Conservation (phyloP, 2,329 filamentous ascomycete species). For the Microcyclospora tardicrescens region DNA sequence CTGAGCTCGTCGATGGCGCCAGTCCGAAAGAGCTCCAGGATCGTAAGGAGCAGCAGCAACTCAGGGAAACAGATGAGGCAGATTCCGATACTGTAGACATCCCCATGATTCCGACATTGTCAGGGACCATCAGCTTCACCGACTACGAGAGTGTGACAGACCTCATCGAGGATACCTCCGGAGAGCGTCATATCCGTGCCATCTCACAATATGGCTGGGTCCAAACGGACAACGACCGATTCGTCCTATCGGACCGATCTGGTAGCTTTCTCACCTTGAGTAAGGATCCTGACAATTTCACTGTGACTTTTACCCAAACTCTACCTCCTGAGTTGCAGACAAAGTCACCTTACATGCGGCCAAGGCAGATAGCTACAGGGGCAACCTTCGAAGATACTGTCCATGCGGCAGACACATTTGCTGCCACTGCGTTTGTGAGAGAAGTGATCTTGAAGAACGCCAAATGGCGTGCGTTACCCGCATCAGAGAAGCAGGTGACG, state of each 20-base stretch:
- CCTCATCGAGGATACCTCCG: conserved; percentile 67
- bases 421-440: conserved; percentile 25
- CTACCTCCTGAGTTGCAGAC: conserved; percentile 20
- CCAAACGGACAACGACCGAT: conserved; percentile 54
- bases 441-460: conserved; percentile 53
- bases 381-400: conserved; percentile 61
- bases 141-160: conserved; percentile 91
- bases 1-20: conserved; percentile 57
- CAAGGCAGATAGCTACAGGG: conserved; percentile 54
- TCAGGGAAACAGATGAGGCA: conserved; percentile 17
- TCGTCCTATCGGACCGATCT: conserved; percentile 52
- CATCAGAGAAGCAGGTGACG: conserved; percentile 49
- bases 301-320: conserved; percentile 31
- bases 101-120: neutral
- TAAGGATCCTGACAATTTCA: conserved; percentile 24
- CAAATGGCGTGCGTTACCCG: conserved; percentile 55
- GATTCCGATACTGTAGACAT: neutral
- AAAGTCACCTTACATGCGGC: conserved; percentile 50
- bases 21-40: conserved; percentile 49
- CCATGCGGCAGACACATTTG: conserved; percentile 62
- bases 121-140: conserved; percentile 57
- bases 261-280: conserved; percentile 48
- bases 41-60: conserved; percentile 35
- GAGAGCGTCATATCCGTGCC: conserved; percentile 63
- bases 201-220: conserved; percentile 76